phyloP scores from a whole-genome alignment of 805 yeast genomes.

The Suhomyces faveliae region DNA sequence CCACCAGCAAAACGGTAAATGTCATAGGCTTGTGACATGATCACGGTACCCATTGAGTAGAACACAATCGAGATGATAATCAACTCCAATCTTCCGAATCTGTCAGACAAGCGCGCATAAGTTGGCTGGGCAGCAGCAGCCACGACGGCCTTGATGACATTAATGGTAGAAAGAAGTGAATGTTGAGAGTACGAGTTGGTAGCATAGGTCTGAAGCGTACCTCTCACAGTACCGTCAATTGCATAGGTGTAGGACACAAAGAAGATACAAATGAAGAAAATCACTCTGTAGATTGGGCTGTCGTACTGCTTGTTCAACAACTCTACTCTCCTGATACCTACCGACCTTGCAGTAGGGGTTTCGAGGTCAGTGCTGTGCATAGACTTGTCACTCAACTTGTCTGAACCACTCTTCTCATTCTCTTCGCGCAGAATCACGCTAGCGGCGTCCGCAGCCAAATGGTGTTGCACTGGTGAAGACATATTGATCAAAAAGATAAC shows the following conservation, averaged over 20 bases:
- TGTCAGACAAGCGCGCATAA: slow-evolving; percentile 62
- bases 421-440: background rate
- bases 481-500: background rate
- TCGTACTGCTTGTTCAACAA: slow-evolving; percentile 50
- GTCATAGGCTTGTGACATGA: slow-evolving; percentile 59
- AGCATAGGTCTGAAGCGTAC: slow-evolving; percentile 52
- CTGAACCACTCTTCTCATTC: background rate
- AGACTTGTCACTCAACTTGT: background rate
- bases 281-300: slow-evolving; percentile 30
- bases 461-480: too few relatives aligned
- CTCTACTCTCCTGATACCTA: slow-evolving; percentile 59
- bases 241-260: slow-evolving; percentile 59
- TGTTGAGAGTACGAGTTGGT: slow-evolving; percentile 53
- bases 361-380: background rate
- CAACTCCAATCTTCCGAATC: slow-evolving; percentile 63
- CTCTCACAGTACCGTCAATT: slow-evolving; percentile 52
- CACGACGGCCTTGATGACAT: slow-evolving; percentile 56
- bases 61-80: slow-evolving; percentile 49
- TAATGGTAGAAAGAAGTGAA: slow-evolving; percentile 57
- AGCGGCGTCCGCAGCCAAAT: too few relatives aligned
- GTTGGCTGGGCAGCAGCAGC: slow-evolving; percentile 68
- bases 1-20: slow-evolving; percentile 64
- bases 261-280: slow-evolving; percentile 50
- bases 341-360: slow-evolving; percentile 25
- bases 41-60: slow-evolving; percentile 61